Evolutionary conservation across 495 filamentous ascomycete species (phyloP), one percentile per base, ranked within the genome.

Genomic region (Viridothelium virens): DNA sequence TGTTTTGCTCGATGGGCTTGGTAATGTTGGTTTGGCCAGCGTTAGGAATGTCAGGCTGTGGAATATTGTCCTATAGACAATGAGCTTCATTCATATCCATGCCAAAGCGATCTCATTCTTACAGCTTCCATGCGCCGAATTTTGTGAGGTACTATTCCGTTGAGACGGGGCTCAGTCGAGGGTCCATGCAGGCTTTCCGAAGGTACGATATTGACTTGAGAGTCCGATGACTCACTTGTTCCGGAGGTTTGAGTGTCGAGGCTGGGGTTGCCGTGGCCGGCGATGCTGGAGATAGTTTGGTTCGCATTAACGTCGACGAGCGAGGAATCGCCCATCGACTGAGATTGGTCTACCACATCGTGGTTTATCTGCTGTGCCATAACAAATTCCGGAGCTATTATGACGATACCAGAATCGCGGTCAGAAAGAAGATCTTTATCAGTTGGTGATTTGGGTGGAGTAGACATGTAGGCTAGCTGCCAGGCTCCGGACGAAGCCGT

Each of bases 301-400:
- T 80, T 85, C 84, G 82, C 86, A 87, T 83, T 79, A 83, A 82
- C 86, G 84, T 85, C 87, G 84, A 85, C 85, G 80, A 83, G 83
- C 85, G 85, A 86, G 78, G 77, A 73, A 74, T 84, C 85, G 85
- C 86, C 84, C 82, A 85, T 84, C 87, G 86, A 89, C 87, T 80
- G 80, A 80, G 82, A 82, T 84, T 86, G 79, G 81, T 87, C 83
- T 88, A 89, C 86, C 87, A 89, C 87, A 89, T 89, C 83, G 80
- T 86, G 85, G 81, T 76, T 79, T 76, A 76, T 84, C 83, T 85
- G 84, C 86, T 89, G 86, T 89, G 87, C 87, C 87, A 89, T 89
- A 88, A 88, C 87, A 89, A 87, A 81, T 76, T 80, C 79, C 77
- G 83, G 78, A 75, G 79, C 86, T 89, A 79, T 71, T 61, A 56